phyloP scores from a whole-genome alignment of 2,329 filamentous ascomycete genomes.

The Aspergillus pseudoviridinutans region DNA sequence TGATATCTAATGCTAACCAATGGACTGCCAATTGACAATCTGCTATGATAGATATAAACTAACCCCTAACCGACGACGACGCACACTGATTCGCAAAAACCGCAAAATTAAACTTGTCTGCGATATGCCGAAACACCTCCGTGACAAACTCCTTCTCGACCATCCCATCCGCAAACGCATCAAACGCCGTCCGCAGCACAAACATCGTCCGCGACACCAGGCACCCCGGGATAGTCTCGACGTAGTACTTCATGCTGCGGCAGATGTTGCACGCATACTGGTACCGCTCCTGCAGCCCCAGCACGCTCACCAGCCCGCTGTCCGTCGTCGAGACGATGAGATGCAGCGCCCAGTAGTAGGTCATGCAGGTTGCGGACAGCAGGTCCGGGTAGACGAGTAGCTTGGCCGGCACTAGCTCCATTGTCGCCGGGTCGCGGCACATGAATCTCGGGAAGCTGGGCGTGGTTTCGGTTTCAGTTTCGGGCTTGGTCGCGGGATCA shows the following conservation, averaged over 20 bases:
- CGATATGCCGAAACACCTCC: constrained; percentile 22
- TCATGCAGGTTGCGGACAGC: constrained; percentile 20
- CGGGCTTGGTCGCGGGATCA: background rate
- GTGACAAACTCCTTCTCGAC: constrained; percentile 23
- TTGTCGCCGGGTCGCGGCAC: constrained; percentile 18
- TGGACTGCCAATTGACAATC: background rate
- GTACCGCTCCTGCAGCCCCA: constrained; percentile 23
- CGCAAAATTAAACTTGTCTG: constrained; percentile 16
- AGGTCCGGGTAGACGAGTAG: constrained; percentile 23
- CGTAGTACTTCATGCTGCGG: constrained; percentile 27
- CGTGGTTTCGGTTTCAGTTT: background rate
- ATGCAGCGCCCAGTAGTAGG: constrained; percentile 23
- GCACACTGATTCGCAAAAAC: constrained; percentile 21
- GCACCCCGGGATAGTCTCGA: constrained; percentile 21
- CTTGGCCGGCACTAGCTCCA: constrained; percentile 13
- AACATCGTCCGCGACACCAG: constrained; percentile 28
- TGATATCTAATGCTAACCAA: background rate
- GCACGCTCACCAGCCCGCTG: constrained; percentile 16
- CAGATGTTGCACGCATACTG: constrained; percentile 27
- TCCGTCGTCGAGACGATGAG: constrained; percentile 21
- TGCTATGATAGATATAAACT: background rate
- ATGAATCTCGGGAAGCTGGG: constrained; percentile 18
- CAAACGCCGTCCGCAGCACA: constrained; percentile 23
- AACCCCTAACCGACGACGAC: constrained; percentile 11
- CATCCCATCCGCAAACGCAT: constrained; percentile 23